phyloP scores from a whole-genome alignment of 2,329 filamentous ascomycete genomes.

The Fusarium sp. region DNA sequence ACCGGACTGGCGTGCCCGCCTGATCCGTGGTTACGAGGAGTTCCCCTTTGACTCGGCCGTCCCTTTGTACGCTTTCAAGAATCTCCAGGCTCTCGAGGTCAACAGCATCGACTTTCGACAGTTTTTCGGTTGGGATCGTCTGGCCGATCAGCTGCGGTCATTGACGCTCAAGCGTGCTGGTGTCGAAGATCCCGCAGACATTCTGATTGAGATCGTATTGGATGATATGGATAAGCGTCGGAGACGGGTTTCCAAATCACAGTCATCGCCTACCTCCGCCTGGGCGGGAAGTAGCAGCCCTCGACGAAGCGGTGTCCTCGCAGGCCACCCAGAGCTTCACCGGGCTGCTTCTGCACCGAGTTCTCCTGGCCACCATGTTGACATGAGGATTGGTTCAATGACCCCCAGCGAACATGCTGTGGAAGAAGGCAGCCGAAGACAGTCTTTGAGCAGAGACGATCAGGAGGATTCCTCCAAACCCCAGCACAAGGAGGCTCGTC shows the following conservation, averaged over 20 bases:
- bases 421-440: slow-evolving; percentile 54
- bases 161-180: slow-evolving; percentile 88
- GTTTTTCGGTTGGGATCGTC: slow-evolving; percentile 95
- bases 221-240: slow-evolving; percentile 96
- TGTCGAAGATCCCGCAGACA: slow-evolving; percentile 89
- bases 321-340: slow-evolving; percentile 73
- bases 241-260: slow-evolving; percentile 86
- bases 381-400: slow-evolving; percentile 71
- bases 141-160: slow-evolving; percentile 91
- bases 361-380: slow-evolving; percentile 65
- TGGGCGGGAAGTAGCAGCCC: slow-evolving; percentile 71
- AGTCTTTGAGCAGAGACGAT: slow-evolving; percentile 61
- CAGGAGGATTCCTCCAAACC: slow-evolving; percentile 60
- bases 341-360: slow-evolving; percentile 77
- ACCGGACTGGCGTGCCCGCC: slow-evolving; percentile 90
- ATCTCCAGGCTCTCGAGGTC: slow-evolving; percentile 92
- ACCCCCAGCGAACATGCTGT: slow-evolving; percentile 64
- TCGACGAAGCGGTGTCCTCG: slow-evolving; percentile 70
- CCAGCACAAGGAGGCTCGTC: slow-evolving; percentile 62
- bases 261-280: slow-evolving; percentile 81
- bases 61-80: slow-evolving; percentile 97
- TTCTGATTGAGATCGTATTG: slow-evolving; percentile 91
- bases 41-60: slow-evolving; percentile 98
- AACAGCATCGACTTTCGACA: slow-evolving; percentile 96
- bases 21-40: slow-evolving; percentile 95